These are phyloP conservation scores for Pythium brassicae DNA, from an alignment of 352 stramenopile species.

Conservation along the genomic window DNA sequence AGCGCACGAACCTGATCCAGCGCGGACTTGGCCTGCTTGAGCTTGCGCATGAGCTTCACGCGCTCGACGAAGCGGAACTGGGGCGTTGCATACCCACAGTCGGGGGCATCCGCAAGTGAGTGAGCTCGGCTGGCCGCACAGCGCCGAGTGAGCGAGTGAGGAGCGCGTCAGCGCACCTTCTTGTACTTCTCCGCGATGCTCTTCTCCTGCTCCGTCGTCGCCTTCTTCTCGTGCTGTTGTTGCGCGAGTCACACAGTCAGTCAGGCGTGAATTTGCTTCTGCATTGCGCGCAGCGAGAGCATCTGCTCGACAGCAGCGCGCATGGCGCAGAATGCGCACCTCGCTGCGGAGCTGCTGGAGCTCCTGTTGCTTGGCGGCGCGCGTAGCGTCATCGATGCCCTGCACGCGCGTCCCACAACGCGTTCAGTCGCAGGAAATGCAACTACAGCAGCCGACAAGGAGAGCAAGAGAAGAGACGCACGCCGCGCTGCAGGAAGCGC, in stretches of 20 bases:
- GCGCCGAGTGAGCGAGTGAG: not conserved
- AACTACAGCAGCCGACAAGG: too few species aligned
- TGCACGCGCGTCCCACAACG: constrained; percentile 6
- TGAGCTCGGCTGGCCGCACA: not conserved
- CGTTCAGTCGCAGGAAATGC: too few species aligned
- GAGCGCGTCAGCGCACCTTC: constrained; percentile 28
- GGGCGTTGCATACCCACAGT: too few species aligned
- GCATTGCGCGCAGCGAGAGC: too few species aligned
- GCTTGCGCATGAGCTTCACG: constrained; percentile 81
- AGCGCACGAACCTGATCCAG: constrained; percentile 35
- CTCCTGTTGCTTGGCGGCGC: constrained; percentile 43
- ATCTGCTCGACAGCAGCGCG: not conserved
- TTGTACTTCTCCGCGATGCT: constrained; percentile 81
- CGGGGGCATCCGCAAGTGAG: too few species aligned
- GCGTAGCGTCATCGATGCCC: constrained; percentile 37
- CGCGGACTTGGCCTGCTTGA: constrained; percentile 48
- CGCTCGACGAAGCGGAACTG: constrained; percentile 80
- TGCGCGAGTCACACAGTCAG: too few species aligned
- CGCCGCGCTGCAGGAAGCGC: constrained; percentile 71
- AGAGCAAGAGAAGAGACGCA: constrained; percentile 12
- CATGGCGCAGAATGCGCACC: constrained; percentile 8
- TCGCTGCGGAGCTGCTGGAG: constrained; percentile 43
- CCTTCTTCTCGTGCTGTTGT: constrained; percentile 37
- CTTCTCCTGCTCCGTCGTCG: constrained; percentile 52
- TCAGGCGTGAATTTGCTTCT: too few species aligned